Percentiles rank a stretch among this genome's conserved stretches.
Conservation (phyloP, 73 alveolate genomes). For the Paramecium tetraurelia region DNA sequence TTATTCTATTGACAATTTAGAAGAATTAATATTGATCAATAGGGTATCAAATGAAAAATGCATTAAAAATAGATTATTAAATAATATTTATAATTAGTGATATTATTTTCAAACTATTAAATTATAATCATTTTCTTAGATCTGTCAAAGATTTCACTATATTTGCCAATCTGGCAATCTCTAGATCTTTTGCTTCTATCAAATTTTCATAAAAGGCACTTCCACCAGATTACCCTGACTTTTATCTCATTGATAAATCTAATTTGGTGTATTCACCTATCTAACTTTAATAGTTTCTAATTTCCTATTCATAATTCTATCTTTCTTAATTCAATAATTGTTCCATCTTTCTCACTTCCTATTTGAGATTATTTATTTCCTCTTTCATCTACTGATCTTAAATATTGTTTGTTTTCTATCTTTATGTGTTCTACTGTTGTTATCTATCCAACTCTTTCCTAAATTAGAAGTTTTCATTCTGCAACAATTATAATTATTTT, state of each 20-base stretch:
- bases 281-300: background rate
- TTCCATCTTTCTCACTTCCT: constrained; percentile 37
- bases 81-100: background rate
- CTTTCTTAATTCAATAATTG: background rate
- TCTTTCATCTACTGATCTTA: background rate
- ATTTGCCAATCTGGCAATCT: background rate
- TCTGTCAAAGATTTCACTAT: constrained; percentile 30
- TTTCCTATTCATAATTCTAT: background rate
- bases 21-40: background rate
- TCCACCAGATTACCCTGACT: constrained; percentile 26
- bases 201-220: constrained; percentile 46
- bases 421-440: background rate
- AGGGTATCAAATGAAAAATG: too few relatives aligned
- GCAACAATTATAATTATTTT: background rate
- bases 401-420: background rate
- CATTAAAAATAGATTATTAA: background rate
- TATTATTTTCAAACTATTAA: background rate
- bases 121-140: background rate
- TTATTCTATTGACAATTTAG: background rate
- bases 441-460: background rate
- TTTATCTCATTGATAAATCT: background rate
- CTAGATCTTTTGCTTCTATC: constrained; percentile 48
- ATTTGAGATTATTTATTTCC: constrained; percentile 8
- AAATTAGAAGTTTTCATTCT: background rate
- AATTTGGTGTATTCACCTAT: background rate